Evolutionary conservation across 345 rosid species (phyloP).

Genomic region (Eucalyptus marginata): DNA sequence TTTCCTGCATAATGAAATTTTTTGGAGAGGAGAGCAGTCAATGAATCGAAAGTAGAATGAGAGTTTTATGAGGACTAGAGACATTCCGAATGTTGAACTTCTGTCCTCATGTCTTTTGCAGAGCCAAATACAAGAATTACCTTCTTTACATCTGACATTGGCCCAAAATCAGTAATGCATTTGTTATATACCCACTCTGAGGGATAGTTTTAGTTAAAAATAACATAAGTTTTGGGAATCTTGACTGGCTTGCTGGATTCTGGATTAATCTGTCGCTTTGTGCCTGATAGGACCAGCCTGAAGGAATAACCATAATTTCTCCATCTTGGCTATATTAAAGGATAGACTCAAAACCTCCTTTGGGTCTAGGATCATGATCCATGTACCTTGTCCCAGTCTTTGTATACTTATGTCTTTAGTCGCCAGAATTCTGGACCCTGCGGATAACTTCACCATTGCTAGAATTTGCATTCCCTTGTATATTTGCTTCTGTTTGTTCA

Average conservation of each 20-base stretch:
- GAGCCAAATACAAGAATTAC: not conserved
- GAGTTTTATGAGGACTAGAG: not conserved
- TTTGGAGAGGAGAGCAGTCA: not conserved
- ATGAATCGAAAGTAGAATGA: not conserved
- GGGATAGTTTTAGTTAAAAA: not conserved
- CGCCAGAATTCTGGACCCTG: not conserved
- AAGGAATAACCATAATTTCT: not conserved
- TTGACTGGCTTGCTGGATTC: not conserved
- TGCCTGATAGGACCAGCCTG: not conserved
- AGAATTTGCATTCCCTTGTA: not conserved
- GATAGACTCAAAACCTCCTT: not conserved
- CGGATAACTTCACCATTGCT: not conserved
- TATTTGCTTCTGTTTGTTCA: not conserved
- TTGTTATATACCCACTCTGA: not conserved
- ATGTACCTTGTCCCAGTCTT: not conserved
- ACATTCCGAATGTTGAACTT: not conserved
- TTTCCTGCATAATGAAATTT: not conserved
- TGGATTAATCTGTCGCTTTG: not conserved
- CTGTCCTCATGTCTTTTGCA: not conserved
- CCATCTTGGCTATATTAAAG: not conserved
- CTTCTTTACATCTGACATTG: not conserved
- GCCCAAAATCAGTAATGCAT: not conserved
- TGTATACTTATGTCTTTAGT: not conserved
- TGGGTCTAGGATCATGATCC: not conserved
- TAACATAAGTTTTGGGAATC: not conserved